Conservation (phyloP, 1,284 basidiomycete genomes). For the Puccinia coronata region DNA sequence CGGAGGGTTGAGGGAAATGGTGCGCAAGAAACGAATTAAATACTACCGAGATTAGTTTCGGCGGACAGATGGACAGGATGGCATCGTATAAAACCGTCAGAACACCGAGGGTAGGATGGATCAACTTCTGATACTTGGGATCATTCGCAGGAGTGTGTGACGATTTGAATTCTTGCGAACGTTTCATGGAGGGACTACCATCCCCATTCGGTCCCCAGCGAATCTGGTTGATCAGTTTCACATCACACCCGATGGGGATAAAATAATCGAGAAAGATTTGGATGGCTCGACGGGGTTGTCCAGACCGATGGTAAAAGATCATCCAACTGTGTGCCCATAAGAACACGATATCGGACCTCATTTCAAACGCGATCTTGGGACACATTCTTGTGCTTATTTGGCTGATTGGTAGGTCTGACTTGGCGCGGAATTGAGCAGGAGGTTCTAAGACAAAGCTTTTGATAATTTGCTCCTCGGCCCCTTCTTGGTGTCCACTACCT, state of each 20-base stretch:
- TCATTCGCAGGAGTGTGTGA: not conserved
- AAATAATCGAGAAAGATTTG: slow-evolving; percentile 48
- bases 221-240: slow-evolving; percentile 9
- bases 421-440: not conserved
- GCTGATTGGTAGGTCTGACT: not conserved
- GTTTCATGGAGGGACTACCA: not conserved
- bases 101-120: slow-evolving; percentile 48
- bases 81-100: slow-evolving; percentile 47
- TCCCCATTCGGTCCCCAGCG: slow-evolving; percentile 3
- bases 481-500: not conserved
- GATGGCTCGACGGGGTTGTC: slow-evolving; percentile 35
- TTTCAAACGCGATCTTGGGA: slow-evolving; percentile 22
- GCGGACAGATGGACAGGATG: slow-evolving; percentile 28
- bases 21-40: slow-evolving; percentile 36
- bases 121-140: slow-evolving; percentile 24
- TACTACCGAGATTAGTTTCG: slow-evolving; percentile 18
- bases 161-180: not conserved
- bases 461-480: slow-evolving; percentile 41
- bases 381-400: not conserved
- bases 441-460: slow-evolving; percentile 33
- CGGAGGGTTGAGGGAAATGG: slow-evolving; percentile 16
- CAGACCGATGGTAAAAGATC: slow-evolving; percentile 49
- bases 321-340: slow-evolving; percentile 50
- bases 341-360: slow-evolving; percentile 30
- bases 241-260: slow-evolving; percentile 44